phyloP scores from a whole-genome alignment of 176 grass and related monocot species.

The Themeda triandra region DNA sequence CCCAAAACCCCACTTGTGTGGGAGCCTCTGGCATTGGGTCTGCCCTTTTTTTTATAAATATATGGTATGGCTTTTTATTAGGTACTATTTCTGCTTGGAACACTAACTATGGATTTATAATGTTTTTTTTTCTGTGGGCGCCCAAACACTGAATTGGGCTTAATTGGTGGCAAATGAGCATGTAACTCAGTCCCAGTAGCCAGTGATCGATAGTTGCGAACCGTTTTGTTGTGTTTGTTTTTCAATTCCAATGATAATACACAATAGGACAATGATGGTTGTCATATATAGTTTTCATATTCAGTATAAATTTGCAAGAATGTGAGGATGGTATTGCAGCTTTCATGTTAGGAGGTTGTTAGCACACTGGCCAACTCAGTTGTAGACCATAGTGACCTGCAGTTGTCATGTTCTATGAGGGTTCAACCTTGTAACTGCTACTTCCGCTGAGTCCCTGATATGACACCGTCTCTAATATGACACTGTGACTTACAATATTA shows the following conservation, averaged over 20 bases:
- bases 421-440: too few relatives aligned
- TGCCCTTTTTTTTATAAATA: too few relatives aligned
- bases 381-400: not conserved
- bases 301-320: not conserved
- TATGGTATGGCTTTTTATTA: constrained; percentile 14
- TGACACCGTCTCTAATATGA: not conserved
- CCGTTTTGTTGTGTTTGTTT: not conserved
- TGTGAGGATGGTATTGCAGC: not conserved
- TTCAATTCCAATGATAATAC: not conserved
- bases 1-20: too few relatives aligned
- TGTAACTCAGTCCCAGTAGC: not conserved
- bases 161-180: not conserved
- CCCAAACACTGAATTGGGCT: not conserved
- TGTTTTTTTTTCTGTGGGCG: not conserved
- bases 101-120: not conserved
- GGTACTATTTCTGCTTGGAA: not conserved
- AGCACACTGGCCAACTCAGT: not conserved
- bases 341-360: not conserved
- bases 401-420: too few relatives aligned
- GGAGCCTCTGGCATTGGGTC: too few relatives aligned
- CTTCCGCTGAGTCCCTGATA: too few relatives aligned
- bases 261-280: not conserved
- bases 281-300: not conserved
- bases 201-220: not conserved
- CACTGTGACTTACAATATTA: not conserved